Base-by-base conservation (phyloP, 768 basidiomycete genomes). In the Lepiota venenata region DNA sequence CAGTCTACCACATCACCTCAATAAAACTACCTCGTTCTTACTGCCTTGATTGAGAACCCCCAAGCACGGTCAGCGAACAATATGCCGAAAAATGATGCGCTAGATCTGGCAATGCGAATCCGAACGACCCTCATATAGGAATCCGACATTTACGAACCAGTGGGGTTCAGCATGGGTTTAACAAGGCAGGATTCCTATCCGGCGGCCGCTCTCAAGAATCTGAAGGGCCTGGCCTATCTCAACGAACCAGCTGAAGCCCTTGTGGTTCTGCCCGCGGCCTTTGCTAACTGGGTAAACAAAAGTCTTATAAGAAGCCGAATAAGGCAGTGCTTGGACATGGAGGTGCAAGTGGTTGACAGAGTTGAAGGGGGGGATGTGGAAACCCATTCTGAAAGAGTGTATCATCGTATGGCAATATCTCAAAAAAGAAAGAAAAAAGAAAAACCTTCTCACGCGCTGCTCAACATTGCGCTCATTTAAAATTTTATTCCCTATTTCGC, bases 321-420 rank as follows among this genome's bases (percentile, higher is more conserved):
- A 89, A 0, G 90, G 90, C 48, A 88, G 64, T 3, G 72, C 83
- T 44, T 87, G 85, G 20, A 86, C 80, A 62, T 91, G 90, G 37
- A 92, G 68, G 64, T 91, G 90, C 14, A 92, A 72, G 63, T 92
- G 89, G 35, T 81, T 63, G 4, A 91, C 76, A 32, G 83, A 84
- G 54, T 80, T 85, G 67, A 87, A 88, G 0, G 90, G 90, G 0
- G 89, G 86, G 50, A 91, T 87, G 63, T 92, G 89, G 62, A 91
- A 92, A 1, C 90, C 89, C 71, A 91, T 74, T 57, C 90, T 90
- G 52, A 35, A 50, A 45, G 12, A 20, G 48, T 52, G 29, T 32
- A 63, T 61, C 48, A 20, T 39, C 61, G 35, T 22, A 52, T 46
- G 47, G 42, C 37, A 22, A 50, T 27, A 25, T 10, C 21, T 21